Conservation (phyloP, 495 filamentous ascomycete species). For the Cladorrhinum samala region DNA sequence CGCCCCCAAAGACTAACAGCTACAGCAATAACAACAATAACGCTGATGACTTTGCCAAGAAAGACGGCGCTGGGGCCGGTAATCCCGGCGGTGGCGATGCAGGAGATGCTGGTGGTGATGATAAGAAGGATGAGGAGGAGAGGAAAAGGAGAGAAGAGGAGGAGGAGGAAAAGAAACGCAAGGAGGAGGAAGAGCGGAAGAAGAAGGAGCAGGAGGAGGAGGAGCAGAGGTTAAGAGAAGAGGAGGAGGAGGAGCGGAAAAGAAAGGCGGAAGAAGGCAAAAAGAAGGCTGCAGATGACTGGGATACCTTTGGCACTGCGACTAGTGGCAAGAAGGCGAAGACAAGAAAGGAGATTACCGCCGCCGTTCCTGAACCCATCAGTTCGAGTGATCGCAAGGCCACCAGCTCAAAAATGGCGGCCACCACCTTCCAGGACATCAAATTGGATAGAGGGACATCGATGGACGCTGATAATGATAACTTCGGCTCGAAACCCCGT, state of each 20-base stretch:
- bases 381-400: too few relatives aligned
- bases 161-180: conserved; percentile 27
- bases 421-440: conserved; percentile 43
- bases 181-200: conserved; percentile 23
- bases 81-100: conserved; percentile 16
- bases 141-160: conserved; percentile 28
- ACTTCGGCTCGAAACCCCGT: conserved; percentile 21
- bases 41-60: conserved; percentile 39
- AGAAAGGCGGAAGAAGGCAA: neutral
- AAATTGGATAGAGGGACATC: conserved; percentile 42
- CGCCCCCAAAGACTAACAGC: conserved; percentile 3
- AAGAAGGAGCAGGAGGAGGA: conserved; percentile 25
- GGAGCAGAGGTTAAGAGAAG: conserved; percentile 5
- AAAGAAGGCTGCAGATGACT: conserved; percentile 17
- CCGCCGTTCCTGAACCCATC: conserved; percentile 18
- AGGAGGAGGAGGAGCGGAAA: conserved; percentile 17
- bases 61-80: conserved; percentile 28
- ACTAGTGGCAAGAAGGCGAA: conserved; percentile 21
- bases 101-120: conserved; percentile 20
- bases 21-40: conserved; percentile 11
- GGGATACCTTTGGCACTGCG: neutral
- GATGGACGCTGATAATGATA: conserved; percentile 22
- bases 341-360: conserved; percentile 25
- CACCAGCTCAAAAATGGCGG: conserved; percentile 18
- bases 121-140: conserved; percentile 24